Evolutionary conservation across 495 filamentous ascomycete species (phyloP).

Genomic region (Tuber brumale): DNA sequence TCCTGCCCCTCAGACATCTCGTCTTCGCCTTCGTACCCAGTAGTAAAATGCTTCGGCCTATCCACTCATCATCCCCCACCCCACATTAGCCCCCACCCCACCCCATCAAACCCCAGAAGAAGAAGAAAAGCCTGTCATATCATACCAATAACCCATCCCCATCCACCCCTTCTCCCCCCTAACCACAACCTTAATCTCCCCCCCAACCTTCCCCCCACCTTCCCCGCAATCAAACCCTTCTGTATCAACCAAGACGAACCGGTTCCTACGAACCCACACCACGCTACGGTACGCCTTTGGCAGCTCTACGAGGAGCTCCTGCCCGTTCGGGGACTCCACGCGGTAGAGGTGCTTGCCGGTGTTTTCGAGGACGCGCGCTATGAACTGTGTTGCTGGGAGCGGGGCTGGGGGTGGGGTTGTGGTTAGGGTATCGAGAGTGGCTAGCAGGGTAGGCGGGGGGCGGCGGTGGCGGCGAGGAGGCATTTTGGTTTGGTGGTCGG

Average conservation of each 20-base stretch:
- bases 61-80: neutral
- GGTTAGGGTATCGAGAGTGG: conserved; percentile 32
- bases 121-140: conserved; percentile 33
- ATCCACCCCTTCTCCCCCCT: conserved; percentile 87
- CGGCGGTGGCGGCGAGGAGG: neutral
- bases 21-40: conserved; percentile 16
- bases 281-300: conserved; percentile 75
- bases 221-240: conserved; percentile 57
- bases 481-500: neutral
- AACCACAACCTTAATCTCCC: conserved; percentile 90
- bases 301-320: conserved; percentile 65
- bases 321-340: conserved; percentile 53
- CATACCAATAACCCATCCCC: conserved; percentile 78
- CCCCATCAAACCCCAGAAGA: neutral
- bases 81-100: neutral
- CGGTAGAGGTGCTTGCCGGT: conserved; percentile 83
- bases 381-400: conserved; percentile 57
- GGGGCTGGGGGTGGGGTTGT: conserved; percentile 65
- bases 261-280: conserved; percentile 81
- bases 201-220: conserved; percentile 64
- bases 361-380: conserved; percentile 69
- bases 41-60: conserved; percentile 35
- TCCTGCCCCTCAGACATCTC: conserved; percentile 21
- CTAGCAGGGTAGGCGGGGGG: conserved; percentile 11
- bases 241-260: conserved; percentile 77